Conservation (phyloP, 2,329 filamentous ascomycete genomes). For the Didymella glomerata region DNA sequence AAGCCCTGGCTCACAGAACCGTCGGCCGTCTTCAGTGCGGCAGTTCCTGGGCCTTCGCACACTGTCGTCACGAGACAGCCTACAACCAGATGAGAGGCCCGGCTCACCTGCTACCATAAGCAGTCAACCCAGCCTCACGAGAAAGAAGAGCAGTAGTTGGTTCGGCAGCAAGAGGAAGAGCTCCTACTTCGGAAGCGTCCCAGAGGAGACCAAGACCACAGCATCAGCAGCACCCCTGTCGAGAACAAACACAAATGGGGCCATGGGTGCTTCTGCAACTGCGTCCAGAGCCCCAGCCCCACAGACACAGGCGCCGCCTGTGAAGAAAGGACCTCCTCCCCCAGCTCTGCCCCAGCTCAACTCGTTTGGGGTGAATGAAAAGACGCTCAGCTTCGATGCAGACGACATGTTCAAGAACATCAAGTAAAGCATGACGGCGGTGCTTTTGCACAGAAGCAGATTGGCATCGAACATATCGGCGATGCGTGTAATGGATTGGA, state of each 20-base stretch:
- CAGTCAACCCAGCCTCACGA: constrained; percentile 43
- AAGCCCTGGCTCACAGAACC: constrained; percentile 33
- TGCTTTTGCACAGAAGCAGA: background rate
- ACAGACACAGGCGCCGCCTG: constrained; percentile 20
- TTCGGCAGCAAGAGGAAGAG: constrained; percentile 50
- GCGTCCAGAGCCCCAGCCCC: background rate
- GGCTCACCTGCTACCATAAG: constrained; percentile 48
- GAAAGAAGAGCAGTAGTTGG: constrained; percentile 53
- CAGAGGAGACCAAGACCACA: constrained; percentile 43
- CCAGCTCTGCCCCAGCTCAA: constrained; percentile 52
- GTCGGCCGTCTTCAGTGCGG: constrained; percentile 51
- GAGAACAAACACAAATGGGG: constrained; percentile 27
- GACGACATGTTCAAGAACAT: constrained; percentile 55
- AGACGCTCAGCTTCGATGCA: constrained; percentile 44
- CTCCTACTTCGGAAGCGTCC: constrained; percentile 45
- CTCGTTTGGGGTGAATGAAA: constrained; percentile 48
- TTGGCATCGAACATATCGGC: constrained; percentile 23
- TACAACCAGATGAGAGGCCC: constrained; percentile 46
- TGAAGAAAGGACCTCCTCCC: constrained; percentile 50
- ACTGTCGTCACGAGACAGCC: constrained; percentile 48
- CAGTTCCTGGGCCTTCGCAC: constrained; percentile 52
- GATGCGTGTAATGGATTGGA: constrained; percentile 40
- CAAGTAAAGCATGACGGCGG: constrained; percentile 33
- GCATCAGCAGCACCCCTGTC: constrained; percentile 14
- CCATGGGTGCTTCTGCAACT: constrained; percentile 26